Conservation (phyloP, 1,284 basidiomycete genomes). For the Vanrija pseudolonga region DNA sequence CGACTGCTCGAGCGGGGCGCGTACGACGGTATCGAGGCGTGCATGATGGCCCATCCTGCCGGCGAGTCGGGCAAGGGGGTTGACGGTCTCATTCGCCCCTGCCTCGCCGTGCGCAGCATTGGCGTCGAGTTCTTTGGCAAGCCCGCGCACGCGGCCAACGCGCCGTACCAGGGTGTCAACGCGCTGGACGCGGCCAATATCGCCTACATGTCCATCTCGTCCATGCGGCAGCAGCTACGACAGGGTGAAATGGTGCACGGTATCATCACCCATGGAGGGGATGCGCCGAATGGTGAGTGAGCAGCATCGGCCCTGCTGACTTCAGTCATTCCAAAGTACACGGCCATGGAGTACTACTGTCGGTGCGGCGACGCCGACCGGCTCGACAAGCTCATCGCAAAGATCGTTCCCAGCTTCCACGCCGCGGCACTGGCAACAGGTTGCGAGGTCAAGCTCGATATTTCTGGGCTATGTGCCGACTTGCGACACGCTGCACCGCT, state of each 20-base stretch:
- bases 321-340: slow-evolving; percentile 67
- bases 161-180: slow-evolving; percentile 65
- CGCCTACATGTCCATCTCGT: slow-evolving; percentile 69
- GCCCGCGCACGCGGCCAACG: slow-evolving; percentile 66
- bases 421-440: slow-evolving; percentile 63
- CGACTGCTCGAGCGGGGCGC: slow-evolving; percentile 47
- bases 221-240: slow-evolving; percentile 63
- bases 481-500: slow-evolving; percentile 46
- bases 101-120: slow-evolving; percentile 28
- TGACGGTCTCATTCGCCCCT: slow-evolving; percentile 20
- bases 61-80: slow-evolving; percentile 4
- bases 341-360: slow-evolving; percentile 64
- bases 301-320: slow-evolving; percentile 26
- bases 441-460: slow-evolving; percentile 58
- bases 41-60: slow-evolving; percentile 30
- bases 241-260: slow-evolving; percentile 14
- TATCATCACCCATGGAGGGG: slow-evolving; percentile 55
- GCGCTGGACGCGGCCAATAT: slow-evolving; percentile 79
- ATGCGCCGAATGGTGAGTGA: slow-evolving; percentile 49
- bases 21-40: slow-evolving; percentile 22
- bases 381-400: slow-evolving; percentile 54
- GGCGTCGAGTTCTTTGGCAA: slow-evolving; percentile 33
- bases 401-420: slow-evolving; percentile 63
- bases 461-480: slow-evolving; percentile 54
- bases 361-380: slow-evolving; percentile 62